A percentile compares a stretch with the other conserved stretches of the same genome.
phyloP scores from a whole-genome alignment of 2,329 filamentous ascomycete species.

The Alternaria sp. region DNA sequence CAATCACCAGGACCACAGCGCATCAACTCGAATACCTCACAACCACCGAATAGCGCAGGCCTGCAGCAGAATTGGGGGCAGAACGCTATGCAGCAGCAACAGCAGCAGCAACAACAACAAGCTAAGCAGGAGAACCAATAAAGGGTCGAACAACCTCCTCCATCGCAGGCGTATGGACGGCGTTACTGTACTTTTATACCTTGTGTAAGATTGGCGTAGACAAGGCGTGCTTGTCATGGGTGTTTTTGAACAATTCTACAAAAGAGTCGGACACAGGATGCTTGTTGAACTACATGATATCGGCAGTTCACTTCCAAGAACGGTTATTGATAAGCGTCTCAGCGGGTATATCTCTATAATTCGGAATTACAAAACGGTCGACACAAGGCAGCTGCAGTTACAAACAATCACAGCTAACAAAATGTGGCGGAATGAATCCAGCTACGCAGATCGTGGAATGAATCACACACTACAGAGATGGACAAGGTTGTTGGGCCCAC shows the following conservation, averaged over 20 bases:
- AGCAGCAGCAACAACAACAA: conserved; percentile 19
- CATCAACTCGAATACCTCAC: conserved; percentile 40
- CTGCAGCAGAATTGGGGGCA: conserved; percentile 41
- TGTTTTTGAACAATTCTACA: not conserved
- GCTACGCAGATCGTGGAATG: not conserved
- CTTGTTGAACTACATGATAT: not conserved
- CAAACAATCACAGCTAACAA: not conserved
- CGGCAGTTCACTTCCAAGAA: not conserved
- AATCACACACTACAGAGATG: not conserved
- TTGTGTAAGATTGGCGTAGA: conserved; percentile 2
- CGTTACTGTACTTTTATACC: conserved; percentile 12
- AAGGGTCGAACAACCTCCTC: not conserved
- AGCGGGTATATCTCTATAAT: not conserved
- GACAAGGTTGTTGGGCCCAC: not conserved
- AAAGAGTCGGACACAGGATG: not conserved
- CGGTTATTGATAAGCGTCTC: not conserved
- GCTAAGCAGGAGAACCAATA: conserved; percentile 7
- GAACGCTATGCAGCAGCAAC: conserved; percentile 32
- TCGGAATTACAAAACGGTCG: not conserved
- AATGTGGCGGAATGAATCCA: not conserved
- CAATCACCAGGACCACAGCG: conserved; percentile 48
- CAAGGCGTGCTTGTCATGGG: conserved; percentile 1
- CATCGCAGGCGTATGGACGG: conserved; percentile 16
- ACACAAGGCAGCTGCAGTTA: not conserved
- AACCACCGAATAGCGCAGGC: conserved; percentile 44